Evolutionary conservation across 164 flowering plant species (phyloP).

Genomic region (Tetrastigma voinierianum): DNA sequence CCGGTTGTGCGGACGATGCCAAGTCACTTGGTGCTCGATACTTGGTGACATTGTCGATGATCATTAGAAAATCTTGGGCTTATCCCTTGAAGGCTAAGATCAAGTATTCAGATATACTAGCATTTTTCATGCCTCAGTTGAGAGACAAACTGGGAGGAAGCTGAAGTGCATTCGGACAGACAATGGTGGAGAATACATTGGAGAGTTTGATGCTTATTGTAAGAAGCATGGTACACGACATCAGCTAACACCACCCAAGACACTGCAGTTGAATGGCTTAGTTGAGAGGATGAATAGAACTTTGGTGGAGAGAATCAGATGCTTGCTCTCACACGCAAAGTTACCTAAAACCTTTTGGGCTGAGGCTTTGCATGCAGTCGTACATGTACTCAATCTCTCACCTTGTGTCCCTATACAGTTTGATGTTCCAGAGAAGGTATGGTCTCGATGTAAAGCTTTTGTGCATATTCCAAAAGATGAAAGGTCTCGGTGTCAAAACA

Average conservation of each 20-base stretch:
- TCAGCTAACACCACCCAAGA: background rate
- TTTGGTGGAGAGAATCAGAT: background rate
- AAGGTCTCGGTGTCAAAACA: constrained; percentile 8
- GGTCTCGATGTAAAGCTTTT: constrained; percentile 7
- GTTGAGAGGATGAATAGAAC: constrained; percentile 1
- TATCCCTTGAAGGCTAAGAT: constrained; percentile 2
- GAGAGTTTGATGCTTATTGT: no score
- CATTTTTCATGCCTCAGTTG: background rate
- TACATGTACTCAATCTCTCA: background rate
- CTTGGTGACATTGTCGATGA: constrained; percentile 5
- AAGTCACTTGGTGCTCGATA: background rate
- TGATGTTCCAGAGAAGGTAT: no score
- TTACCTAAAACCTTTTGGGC: constrained; percentile 1
- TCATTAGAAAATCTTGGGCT: constrained; percentile 4
- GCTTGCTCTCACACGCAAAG: constrained; percentile 2
- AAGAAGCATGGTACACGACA: no score
- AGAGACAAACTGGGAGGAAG: background rate
- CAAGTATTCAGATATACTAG: background rate
- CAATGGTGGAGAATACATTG: no score
- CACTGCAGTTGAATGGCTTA: background rate
- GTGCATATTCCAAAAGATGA: constrained; percentile 14
- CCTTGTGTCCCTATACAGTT: background rate
- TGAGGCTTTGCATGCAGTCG: background rate
- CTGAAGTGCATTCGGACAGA: no score
- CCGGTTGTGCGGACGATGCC: no score